Evolutionary conservation across 345 rosid species (phyloP), one percentile per base, ranked within the genome.

Genomic region (Linum usitatissimum): DNA sequence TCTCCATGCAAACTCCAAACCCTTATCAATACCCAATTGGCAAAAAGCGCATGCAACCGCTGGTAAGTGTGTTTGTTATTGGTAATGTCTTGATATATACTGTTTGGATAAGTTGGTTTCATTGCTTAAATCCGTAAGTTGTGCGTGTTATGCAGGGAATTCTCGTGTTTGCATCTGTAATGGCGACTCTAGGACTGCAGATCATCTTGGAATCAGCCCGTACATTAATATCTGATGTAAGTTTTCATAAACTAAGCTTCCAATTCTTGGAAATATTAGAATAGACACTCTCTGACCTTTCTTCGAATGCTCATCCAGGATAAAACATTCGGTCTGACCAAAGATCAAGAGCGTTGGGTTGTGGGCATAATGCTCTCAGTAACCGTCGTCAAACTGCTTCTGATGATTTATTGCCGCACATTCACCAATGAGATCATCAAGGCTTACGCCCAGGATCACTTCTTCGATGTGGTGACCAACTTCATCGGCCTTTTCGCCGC

Each of bases 121-220:
- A 49, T 54, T 58, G 20, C 51, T 59, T 0, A 21, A 2, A 55
- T 54, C 28, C 13, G 17, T 17, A 30, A 63, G 57, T 61, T 60
- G 30, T 54, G 49, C 62, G 55, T 67, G 59, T 42, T 74, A 9
- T 60, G 72, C 84, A 93, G 99, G 99, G 99, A 51, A 87, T 93
- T 76, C 95, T 93, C 65, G 99, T 93, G 59, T 93, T 93, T 81
- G 99, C 99, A 65, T 93, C 97, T 61, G 97, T 90, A 60, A 93
- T 93, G 99, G 99, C 99, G 60, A 93, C 99, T 68, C 87, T 93
- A 65, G 99, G 99, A 55, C 79, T 93, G 77, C 97, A 93, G 77
- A 93, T 93, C 63, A 93, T 93, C 72, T 70, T 90, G 86, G 99
- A 93, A 80, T 93, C 97, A 20, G 34, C 78, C 6, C 96, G 81